phyloP scores from a whole-genome alignment of 2,329 filamentous ascomycete species.

The Alternaria rosae region DNA sequence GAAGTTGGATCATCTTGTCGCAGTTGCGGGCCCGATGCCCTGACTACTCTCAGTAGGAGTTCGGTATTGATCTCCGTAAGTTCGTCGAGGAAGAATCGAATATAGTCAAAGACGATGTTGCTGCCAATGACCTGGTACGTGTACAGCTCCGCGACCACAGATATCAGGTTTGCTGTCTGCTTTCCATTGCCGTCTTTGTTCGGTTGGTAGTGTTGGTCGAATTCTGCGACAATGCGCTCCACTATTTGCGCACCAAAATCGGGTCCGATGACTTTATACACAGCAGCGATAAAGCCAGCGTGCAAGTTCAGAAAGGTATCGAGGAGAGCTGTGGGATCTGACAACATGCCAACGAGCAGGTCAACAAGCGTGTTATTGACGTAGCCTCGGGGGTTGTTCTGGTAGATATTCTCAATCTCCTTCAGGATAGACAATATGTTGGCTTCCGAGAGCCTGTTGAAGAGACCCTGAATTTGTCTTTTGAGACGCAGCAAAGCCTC shows the following conservation, averaged over 20 bases:
- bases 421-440: conserved; percentile 85
- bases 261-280: conserved; percentile 86
- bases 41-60: conserved; percentile 82
- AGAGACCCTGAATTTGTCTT: conserved; percentile 82
- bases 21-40: conserved; percentile 78
- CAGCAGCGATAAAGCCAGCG: conserved; percentile 85
- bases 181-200: conserved; percentile 49
- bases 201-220: conserved; percentile 69
- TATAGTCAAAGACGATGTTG: conserved; percentile 88
- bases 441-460: conserved; percentile 92
- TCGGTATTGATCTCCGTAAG: conserved; percentile 89
- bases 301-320: conserved; percentile 92
- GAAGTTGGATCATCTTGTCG: conserved; percentile 87
- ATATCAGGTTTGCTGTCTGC: conserved; percentile 80
- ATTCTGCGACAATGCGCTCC: conserved; percentile 77
- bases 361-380: conserved; percentile 83
- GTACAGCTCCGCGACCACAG: conserved; percentile 85
- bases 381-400: conserved; percentile 82
- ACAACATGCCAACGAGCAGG: conserved; percentile 78
- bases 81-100: conserved; percentile 75
- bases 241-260: conserved; percentile 90
- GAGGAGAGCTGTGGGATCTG: conserved; percentile 77
- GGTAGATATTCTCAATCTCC: conserved; percentile 84
- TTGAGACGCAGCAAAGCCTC: conserved; percentile 74
- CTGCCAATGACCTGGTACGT: conserved; percentile 88